Evolutionary conservation across 108 stramenopile species (phyloP), one percentile per base, ranked within the genome.

Genomic region (Nitzschia sp.): DNA sequence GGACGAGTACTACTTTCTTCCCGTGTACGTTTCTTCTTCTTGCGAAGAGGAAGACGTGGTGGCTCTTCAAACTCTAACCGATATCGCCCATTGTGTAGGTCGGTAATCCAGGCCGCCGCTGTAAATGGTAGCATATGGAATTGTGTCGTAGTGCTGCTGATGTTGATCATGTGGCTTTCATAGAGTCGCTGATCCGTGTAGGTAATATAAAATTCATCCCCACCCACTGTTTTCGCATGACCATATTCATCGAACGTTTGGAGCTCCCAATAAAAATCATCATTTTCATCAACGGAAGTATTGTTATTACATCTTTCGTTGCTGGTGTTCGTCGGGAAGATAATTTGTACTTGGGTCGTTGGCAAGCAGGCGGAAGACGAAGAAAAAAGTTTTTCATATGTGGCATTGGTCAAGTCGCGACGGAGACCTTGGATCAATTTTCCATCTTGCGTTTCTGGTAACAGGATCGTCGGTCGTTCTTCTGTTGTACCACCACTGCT

Each of bases 161-260:
- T 1, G 11, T 23, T 41, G 8, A 25, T 21, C 2, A 25, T 19
- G 23, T 53, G 26, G 53, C 41, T 1, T 16, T 22, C n/a, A n/a
- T 53, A 41, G 11, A 41, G 13, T 0, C 23, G 23, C 9, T 57
- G 16, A 32, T 76, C 75, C 6, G 35, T 29, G 33, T 77, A 77
- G 2, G 58, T 53, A 0, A 78, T 21, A 32, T 73, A 69, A 52
- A 78, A 68, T 44, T 59, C 66, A 55, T 78, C 77, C 8, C 72
- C 77, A 9, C 77, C 77, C 17, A 68, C 29, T 3, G 35, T 61
- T 50, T 78, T 78, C 15, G 35, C n/a, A 0, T 27, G 2, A 0
- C 73, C 73, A 1, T 28, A 13, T 11, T 44, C 34, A 44, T 75
- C 73, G 8, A 75, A 31, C 0, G 67, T 44, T 30, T 75, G 58